phyloP scores from a whole-genome alignment of 192 early-diverging fungal species.

The Dimargaris verticillata region DNA sequence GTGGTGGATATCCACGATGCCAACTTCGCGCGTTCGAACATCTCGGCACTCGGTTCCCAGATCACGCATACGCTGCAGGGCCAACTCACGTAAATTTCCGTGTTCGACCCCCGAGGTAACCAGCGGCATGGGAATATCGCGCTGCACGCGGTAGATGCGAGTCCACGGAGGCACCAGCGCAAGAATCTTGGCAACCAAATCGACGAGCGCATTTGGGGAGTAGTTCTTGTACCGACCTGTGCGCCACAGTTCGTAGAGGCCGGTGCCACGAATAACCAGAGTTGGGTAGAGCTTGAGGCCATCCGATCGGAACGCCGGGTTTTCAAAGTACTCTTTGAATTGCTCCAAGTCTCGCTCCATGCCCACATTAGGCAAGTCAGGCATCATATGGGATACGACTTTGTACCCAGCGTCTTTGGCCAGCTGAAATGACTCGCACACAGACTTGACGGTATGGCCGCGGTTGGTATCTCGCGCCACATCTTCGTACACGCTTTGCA shows the following conservation, averaged over 20 bases:
- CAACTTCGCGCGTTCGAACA: slow-evolving; percentile 95
- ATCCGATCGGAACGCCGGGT: slow-evolving; percentile 95
- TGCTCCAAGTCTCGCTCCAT: slow-evolving; percentile 99
- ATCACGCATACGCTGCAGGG: slow-evolving; percentile 89
- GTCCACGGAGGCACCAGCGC: slow-evolving; percentile 98
- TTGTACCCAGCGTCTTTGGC: slow-evolving; percentile 98
- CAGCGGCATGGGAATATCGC: slow-evolving; percentile 99
- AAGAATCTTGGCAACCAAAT: slow-evolving; percentile 85
- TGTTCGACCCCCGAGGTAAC: slow-evolving; percentile 97
- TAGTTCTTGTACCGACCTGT: slow-evolving; percentile 97
- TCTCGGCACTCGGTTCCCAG: slow-evolving; percentile 91
- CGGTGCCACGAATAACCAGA: slow-evolving; percentile 95
- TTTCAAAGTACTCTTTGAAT: slow-evolving; percentile 97
- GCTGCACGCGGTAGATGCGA: slow-evolving; percentile 92
- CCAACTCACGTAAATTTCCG: slow-evolving; percentile 90
- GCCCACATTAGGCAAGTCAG: slow-evolving; percentile 96
- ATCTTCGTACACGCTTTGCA: slow-evolving; percentile 98
- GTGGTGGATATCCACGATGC: slow-evolving; percentile 94
- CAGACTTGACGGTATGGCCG: slow-evolving; percentile 95
- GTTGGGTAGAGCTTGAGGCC: slow-evolving; percentile 98
- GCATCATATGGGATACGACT: slow-evolving; percentile 99
- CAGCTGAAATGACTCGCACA: slow-evolving; percentile 93
- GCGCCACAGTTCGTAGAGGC: slow-evolving; percentile 96
- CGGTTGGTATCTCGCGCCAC: slow-evolving; percentile 96
- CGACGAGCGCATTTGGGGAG: slow-evolving; percentile 86